Evolutionary conservation across 2,329 filamentous ascomycete species (phyloP).

Genomic region (Phoma herbarum): DNA sequence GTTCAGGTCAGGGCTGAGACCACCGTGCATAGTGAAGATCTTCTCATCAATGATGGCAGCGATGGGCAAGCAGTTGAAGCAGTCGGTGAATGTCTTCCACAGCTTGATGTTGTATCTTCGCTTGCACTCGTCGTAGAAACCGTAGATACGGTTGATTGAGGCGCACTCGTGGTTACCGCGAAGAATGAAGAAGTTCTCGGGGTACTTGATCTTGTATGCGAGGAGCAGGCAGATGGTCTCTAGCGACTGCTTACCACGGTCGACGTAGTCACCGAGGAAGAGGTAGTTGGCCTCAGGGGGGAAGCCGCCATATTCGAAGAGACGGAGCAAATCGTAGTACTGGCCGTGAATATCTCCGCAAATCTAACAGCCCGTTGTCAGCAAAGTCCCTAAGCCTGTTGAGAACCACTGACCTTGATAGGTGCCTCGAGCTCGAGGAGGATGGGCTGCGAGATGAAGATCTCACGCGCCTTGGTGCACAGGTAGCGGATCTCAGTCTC

Average conservation of each 20-base stretch:
- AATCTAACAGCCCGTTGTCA: conserved; percentile 68
- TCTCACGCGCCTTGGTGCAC: conserved; percentile 98
- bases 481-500: conserved; percentile 96
- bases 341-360: conserved; percentile 99
- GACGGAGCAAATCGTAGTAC: conserved; percentile 95
- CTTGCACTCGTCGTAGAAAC: conserved; percentile 99
- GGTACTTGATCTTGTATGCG: conserved; percentile 99
- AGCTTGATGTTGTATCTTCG: conserved; percentile 99
- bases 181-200: conserved; percentile 99
- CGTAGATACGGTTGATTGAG: conserved; percentile 98
- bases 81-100: conserved; percentile 99
- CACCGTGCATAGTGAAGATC: conserved; percentile 99
- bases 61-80: conserved; percentile 98
- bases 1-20: conserved; percentile 95
- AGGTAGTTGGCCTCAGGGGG: conserved; percentile 99
- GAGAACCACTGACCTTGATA: conserved; percentile 80
- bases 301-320: conserved; percentile 99
- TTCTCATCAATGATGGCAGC: conserved; percentile 99
- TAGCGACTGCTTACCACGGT: conserved; percentile 98
- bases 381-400: conserved; percentile 12
- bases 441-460: conserved; percentile 99
- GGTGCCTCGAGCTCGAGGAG: conserved; percentile 96
- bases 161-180: conserved; percentile 99
- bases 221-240: conserved; percentile 97
- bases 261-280: conserved; percentile 98